Evolutionary conservation across 345 rosid species (phyloP).

Genomic region (Gossypium australe): DNA sequence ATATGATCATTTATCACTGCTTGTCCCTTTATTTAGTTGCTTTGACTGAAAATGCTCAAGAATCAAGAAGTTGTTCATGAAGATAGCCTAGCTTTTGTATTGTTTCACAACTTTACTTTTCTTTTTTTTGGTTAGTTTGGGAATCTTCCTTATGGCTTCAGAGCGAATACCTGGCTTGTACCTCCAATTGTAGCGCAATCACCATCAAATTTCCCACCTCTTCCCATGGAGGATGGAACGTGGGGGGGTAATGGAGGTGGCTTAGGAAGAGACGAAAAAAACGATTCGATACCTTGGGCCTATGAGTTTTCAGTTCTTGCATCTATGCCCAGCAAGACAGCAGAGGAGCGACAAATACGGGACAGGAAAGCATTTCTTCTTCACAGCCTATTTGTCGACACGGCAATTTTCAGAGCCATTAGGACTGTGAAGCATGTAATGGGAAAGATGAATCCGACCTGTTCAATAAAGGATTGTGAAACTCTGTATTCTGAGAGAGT

Average conservation of each 20-base stretch:
- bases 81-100: neutral
- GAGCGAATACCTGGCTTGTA: slow-evolving; percentile 97
- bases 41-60: slow-evolving; percentile 11
- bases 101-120: neutral
- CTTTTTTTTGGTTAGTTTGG: slow-evolving; percentile 59
- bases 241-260: slow-evolving; percentile 99
- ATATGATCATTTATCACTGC: slow-evolving; percentile 3
- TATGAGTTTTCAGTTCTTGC: slow-evolving; percentile 65
- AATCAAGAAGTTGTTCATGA: slow-evolving; percentile 1
- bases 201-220: slow-evolving; percentile 63
- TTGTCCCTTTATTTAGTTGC: slow-evolving; percentile 4
- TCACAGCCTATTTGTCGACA: slow-evolving; percentile 88
- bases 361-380: slow-evolving; percentile 96
- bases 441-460: slow-evolving; percentile 30
- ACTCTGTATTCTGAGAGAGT: slow-evolving; percentile 49
- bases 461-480: slow-evolving; percentile 24
- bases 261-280: slow-evolving; percentile 72
- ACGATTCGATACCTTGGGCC: slow-evolving; percentile 82
- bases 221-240: slow-evolving; percentile 77
- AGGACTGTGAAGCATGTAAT: slow-evolving; percentile 61
- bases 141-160: slow-evolving; percentile 94
- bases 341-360: slow-evolving; percentile 87
- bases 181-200: slow-evolving; percentile 75
- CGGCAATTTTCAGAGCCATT: slow-evolving; percentile 79
- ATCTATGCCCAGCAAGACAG: slow-evolving; percentile 86